A percentile compares a stretch with the other conserved stretches of the same genome.
phyloP scores from a whole-genome alignment of 2,329 filamentous ascomycete genomes.

The Aspergillus sp. region DNA sequence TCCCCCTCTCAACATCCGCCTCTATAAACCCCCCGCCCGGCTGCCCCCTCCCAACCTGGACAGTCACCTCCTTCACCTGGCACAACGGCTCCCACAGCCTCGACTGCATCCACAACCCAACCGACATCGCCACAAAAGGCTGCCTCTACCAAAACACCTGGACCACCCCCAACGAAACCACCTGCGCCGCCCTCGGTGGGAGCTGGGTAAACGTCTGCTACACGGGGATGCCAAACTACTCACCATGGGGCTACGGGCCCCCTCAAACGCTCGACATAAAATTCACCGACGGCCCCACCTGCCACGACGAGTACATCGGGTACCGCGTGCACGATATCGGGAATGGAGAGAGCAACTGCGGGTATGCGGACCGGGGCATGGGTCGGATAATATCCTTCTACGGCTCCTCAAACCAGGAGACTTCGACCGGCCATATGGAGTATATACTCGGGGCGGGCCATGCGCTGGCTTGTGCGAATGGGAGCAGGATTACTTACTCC shows the following conservation, averaged over 20 bases:
- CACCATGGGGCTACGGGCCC: slow-evolving; percentile 31
- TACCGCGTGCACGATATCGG: slow-evolving; percentile 31
- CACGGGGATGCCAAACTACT: slow-evolving; percentile 31
- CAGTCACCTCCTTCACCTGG: slow-evolving; percentile 22
- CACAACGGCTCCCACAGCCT: slow-evolving; percentile 20
- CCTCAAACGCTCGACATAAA: slow-evolving; percentile 25
- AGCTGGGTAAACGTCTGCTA: slow-evolving; percentile 26
- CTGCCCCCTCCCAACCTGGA: slow-evolving; percentile 30
- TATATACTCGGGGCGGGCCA: slow-evolving; percentile 26
- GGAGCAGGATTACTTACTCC: slow-evolving; percentile 27
- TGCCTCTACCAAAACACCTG: slow-evolving; percentile 23
- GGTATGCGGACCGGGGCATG: slow-evolving; percentile 24
- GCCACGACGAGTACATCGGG: slow-evolving; percentile 29
- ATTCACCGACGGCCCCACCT: slow-evolving; percentile 25
- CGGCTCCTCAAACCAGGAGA: slow-evolving; percentile 21
- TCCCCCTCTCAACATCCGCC: slow-evolving; percentile 3
- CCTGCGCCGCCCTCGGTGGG: slow-evolving; percentile 18
- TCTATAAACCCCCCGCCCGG: slow-evolving; percentile 25
- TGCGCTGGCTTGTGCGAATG: slow-evolving; percentile 27
- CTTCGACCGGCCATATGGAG: slow-evolving; percentile 21
- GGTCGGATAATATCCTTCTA: slow-evolving; percentile 30
- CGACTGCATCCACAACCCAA: slow-evolving; percentile 22
- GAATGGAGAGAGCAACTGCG: slow-evolving; percentile 27
- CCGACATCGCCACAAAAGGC: slow-evolving; percentile 23
- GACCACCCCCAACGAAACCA: slow-evolving; percentile 24